Evolutionary conservation across 768 basidiomycete species (phyloP), one percentile per base, ranked within the genome.

Genomic region (Fistulinella prunicolor): DNA sequence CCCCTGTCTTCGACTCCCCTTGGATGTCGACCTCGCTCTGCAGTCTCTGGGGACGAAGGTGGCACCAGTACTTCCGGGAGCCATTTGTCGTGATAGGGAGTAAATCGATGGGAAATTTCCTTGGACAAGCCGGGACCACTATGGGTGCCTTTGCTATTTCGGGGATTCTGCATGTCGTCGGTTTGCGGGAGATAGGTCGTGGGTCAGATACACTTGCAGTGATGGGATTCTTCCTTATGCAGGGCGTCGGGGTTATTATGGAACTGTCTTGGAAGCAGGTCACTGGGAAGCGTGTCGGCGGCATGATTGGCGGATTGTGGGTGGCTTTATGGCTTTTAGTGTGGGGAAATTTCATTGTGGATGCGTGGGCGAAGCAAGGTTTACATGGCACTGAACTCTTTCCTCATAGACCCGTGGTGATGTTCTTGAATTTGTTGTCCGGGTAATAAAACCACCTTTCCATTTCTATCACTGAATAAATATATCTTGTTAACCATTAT

Each of bases 61-160:
- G 86, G 86, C 86, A 88, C 54, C 84, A 86, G 55, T 50, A 80
- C 6, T 83, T 85, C 57, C 75, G 84, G 9, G 75, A 81, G 37
- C 57, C 63, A 30, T 86, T 87, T 55, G 63, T 83, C 35, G 63
- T 60, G 12, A 50, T 80, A n/a, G 84, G 83, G 12, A 68, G 68
- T 9, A 68, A 66, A 28, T 78, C 79, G 0, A 42, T 79, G 22
- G 59, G n/a, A n/a, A n/a, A n/a, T n/a, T n/a, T n/a, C n/a, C 56
- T 79, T 22, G 83, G 85, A 20, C 73, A 74, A 17, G 46, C 59
- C 2, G 81, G 80, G 5, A 64, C 60, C 4, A 66, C 85, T 7
- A 47, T 87, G 3, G 83, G 82, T 8, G 77, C 76, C 4, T 88
- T 88, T 59, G 40, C 77, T 3, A 49, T 78, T 7, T 88, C 86